These are phyloP conservation scores for Conticribra guillardii DNA, from an alignment of 108 stramenopile genomes.

Conservation along the genomic window DNA sequence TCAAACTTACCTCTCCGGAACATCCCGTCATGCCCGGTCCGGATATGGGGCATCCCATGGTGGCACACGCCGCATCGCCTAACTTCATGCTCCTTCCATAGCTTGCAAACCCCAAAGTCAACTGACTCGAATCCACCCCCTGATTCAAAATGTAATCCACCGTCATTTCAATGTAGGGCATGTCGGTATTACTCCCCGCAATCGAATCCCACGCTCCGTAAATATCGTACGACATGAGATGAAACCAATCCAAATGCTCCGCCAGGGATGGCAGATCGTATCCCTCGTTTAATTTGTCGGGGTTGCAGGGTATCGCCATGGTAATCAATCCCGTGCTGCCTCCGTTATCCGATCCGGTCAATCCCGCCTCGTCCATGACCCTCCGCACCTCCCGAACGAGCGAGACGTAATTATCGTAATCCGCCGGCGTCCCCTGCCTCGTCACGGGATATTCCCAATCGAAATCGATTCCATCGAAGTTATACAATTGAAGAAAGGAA, in stretches of 20 bases:
- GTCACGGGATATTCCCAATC: constrained; percentile 53
- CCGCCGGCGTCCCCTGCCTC: constrained; percentile 28
- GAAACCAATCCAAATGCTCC: constrained; percentile 35
- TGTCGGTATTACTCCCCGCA: constrained; percentile 41
- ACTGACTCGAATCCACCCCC: constrained; percentile 16
- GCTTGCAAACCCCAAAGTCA: constrained; percentile 41
- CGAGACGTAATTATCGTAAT: constrained; percentile 38
- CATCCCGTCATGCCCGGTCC: constrained; percentile 34
- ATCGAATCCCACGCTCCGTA: constrained; percentile 30
- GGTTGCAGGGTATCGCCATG: constrained; percentile 31
- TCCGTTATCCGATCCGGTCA: too few species aligned
- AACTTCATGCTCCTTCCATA: constrained; percentile 41
- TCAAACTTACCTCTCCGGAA: constrained; percentile 31
- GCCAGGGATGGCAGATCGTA: constrained; percentile 22
- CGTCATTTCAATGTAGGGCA: constrained; percentile 22
- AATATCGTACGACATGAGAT: constrained; percentile 48
- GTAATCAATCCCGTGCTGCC: constrained; percentile 16
- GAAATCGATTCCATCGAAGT: constrained; percentile 47
- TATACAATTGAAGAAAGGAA: constrained; percentile 11
- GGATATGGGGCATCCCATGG: constrained; percentile 38
- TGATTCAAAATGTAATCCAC: constrained; percentile 26
- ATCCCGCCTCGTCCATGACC: too few species aligned
- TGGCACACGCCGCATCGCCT: constrained; percentile 22
- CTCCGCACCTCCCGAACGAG: constrained; percentile 11
- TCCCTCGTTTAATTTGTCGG: constrained; percentile 18